These are phyloP conservation scores for Xanthoconium separans DNA, from an alignment of 1,284 basidiomycete species.

Conservation along the genomic window DNA sequence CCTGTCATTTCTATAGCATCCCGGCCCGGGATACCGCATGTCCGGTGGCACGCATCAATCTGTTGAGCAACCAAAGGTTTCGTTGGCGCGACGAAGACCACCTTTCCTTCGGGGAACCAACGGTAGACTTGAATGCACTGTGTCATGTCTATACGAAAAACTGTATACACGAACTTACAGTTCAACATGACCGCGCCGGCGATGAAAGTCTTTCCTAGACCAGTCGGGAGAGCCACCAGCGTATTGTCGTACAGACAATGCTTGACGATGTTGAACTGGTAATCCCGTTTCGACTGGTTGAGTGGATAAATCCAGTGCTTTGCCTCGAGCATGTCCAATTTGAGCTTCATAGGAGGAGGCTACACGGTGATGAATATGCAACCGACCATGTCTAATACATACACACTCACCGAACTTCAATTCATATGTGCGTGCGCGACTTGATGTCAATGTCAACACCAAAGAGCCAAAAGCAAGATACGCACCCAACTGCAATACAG, in stretches of 20 bases:
- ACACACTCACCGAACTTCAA: constrained; percentile 30
- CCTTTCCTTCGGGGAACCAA: constrained; percentile 93
- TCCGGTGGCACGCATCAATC: constrained; percentile 89
- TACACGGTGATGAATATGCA: constrained; percentile 31
- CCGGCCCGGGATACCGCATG: constrained; percentile 89
- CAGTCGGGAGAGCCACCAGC: constrained; percentile 93
- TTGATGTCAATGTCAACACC: constrained; percentile 6
- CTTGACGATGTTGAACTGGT: constrained; percentile 94
- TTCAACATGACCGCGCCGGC: constrained; percentile 97
- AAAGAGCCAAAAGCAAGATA: constrained; percentile 1
- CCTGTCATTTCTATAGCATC: constrained; percentile 91
- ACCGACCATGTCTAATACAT: neutral
- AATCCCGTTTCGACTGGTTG: constrained; percentile 87
- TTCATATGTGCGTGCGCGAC: neutral
- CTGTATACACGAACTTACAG: constrained; percentile 49
- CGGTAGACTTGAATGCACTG: constrained; percentile 63
- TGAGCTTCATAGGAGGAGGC: constrained; percentile 76
- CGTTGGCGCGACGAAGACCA: constrained; percentile 95
- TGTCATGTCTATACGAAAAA: constrained; percentile 6
- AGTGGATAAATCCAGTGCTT: constrained; percentile 92
- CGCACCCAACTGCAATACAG: constrained; percentile 46
- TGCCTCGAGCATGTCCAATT: constrained; percentile 74
- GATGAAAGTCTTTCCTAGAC: constrained; percentile 97
- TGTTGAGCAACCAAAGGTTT: constrained; percentile 96
- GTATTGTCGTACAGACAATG: constrained; percentile 91